These are phyloP conservation scores for Paecilomyces sp. DNA, from an alignment of 2,329 filamentous ascomycete species.

Conservation along the genomic window DNA sequence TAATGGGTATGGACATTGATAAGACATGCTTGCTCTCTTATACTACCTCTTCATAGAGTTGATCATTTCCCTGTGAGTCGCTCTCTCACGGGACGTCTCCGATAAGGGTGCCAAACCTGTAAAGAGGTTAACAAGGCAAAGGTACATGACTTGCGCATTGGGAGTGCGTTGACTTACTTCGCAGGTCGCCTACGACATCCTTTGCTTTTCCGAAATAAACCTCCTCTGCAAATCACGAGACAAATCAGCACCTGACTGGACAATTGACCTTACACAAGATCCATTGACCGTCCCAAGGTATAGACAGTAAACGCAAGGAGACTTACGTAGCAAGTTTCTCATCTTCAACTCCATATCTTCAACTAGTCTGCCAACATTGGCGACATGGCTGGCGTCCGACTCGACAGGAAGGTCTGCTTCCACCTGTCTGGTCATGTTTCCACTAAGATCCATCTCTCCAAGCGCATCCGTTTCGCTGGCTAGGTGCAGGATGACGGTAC, in stretches of 20 bases:
- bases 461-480: slow-evolving; percentile 61
- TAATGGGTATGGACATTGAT: neutral
- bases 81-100: slow-evolving; percentile 74
- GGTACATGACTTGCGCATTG: neutral
- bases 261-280: neutral
- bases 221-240: slow-evolving; percentile 53
- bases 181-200: slow-evolving; percentile 91
- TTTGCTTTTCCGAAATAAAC: slow-evolving; percentile 99
- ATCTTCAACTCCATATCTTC: slow-evolving; percentile 99
- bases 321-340: slow-evolving; percentile 76
- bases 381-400: slow-evolving; percentile 86
- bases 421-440: slow-evolving; percentile 96
- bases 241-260: slow-evolving; percentile 5
- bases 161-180: slow-evolving; percentile 55
- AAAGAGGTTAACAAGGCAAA: slow-evolving; percentile 9
- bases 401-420: slow-evolving; percentile 87
- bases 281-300: slow-evolving; percentile 10
- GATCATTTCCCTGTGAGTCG: slow-evolving; percentile 85
- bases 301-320: neutral
- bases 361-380: slow-evolving; percentile 86
- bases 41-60: slow-evolving; percentile 44
- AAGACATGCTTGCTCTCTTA: neutral
- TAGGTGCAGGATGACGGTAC: slow-evolving; percentile 88
- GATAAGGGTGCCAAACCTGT: slow-evolving; percentile 67
- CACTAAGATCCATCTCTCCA: slow-evolving; percentile 83